phyloP scores from a whole-genome alignment of 768 basidiomycete species.

The Macrolepiota albuminosa region DNA sequence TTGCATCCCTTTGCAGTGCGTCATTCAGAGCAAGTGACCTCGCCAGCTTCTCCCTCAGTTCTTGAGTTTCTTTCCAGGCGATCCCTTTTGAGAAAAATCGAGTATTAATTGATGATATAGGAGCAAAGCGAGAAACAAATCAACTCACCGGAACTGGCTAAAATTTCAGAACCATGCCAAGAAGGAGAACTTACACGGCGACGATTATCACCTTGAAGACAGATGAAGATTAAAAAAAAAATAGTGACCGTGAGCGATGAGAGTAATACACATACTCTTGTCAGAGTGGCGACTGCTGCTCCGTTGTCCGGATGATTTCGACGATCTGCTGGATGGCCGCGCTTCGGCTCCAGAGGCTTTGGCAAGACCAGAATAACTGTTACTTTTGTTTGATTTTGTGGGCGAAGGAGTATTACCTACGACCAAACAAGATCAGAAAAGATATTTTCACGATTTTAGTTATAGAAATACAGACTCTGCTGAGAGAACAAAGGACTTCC shows the following conservation, averaged over 20 bases:
- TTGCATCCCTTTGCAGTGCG: neutral
- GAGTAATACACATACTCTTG: neutral
- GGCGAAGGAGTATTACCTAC: neutral
- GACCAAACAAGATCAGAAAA: neutral
- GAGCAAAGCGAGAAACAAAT: neutral
- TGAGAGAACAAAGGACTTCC: neutral
- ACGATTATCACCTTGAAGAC: neutral
- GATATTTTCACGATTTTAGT: neutral
- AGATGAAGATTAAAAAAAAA: neutral
- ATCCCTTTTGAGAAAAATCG: neutral
- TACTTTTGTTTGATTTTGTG: neutral
- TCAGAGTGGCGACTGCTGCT: constrained; percentile 1
- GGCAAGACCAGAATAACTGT: neutral
- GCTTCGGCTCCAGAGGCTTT: neutral
- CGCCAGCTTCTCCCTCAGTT: neutral
- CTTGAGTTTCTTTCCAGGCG: neutral
- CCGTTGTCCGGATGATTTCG: neutral
- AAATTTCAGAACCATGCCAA: neutral
- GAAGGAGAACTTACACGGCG: neutral
- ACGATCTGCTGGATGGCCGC: neutral
- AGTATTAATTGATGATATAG: neutral
- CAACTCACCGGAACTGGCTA: neutral
- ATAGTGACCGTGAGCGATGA: neutral
- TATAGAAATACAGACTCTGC: neutral
- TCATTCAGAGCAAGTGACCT: neutral